Evolutionary conservation across 768 basidiomycete genomes (phyloP), one percentile per base, ranked within the genome.

Genomic region (Pleurotus salmoneostramineus): DNA sequence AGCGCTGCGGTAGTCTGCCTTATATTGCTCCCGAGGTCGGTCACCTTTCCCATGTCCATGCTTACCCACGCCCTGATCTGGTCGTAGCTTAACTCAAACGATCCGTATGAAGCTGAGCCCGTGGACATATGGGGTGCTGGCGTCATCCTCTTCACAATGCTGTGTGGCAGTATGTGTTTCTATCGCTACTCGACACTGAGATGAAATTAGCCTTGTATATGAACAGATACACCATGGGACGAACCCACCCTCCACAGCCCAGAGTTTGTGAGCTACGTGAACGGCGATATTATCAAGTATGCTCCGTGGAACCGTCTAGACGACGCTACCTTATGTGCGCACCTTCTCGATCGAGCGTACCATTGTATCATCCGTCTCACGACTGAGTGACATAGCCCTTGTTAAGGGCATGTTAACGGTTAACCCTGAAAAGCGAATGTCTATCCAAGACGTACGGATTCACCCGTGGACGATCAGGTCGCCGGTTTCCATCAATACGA

Each of bases 21-120:
- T 98, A 98, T 68, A 88, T 96, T 12, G 95, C 95, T 0, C 95
- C 95, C 0, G 95, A 98, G 77, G 95, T 93, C n/a, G n/a, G n/a
- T n/a, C n/a, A 65, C 37, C 78, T 65, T 36, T 15, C 15, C 37
- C 6, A 40, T 40, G 37, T 14, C 14, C 37, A 40, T 36, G 35
- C 57, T 43, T 6, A 36, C 10, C 6, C 14, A 40, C 37, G 37
- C 37, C 6, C 6, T 40, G 6, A 40, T 40, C 14, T 14, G n/a
- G 5, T 5, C 35, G 3, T 57, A 95, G 94, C 70, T 96, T 34
- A 87, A 85, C 36, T 74, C 74, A 3, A 76, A 84, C 3, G 74
- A 69, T 8, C 81, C 90, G 0, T 98, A 98, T 71, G 70, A 84
- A 11, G 97, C 95, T 2, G 93, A 97, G 58, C 95, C 96, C 0